Conservation (phyloP, 2,329 filamentous ascomycete genomes). For the Shiraia sp. region DNA sequence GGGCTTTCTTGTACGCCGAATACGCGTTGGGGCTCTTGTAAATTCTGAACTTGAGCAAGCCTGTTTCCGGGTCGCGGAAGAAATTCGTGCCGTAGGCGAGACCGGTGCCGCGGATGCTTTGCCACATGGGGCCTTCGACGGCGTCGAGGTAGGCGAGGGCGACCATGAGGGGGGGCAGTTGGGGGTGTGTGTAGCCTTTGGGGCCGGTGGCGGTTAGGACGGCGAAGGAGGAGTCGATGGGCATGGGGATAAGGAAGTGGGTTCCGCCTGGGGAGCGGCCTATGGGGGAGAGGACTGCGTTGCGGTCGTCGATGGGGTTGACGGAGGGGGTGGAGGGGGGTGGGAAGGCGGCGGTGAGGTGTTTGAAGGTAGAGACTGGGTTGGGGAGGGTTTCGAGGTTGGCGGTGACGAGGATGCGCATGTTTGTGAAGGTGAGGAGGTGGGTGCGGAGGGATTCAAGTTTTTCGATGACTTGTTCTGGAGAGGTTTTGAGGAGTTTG, state of each 20-base stretch:
- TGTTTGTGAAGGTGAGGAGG: constrained; percentile 82
- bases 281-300: constrained; percentile 72
- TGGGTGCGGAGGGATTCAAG: constrained; percentile 76
- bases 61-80: constrained; percentile 74
- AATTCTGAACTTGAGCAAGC: constrained; percentile 80
- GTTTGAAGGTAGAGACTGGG: constrained; percentile 79
- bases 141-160: constrained; percentile 89
- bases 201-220: constrained; percentile 76
- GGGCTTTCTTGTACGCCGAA: constrained; percentile 80
- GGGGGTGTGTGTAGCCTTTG: constrained; percentile 73
- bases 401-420: constrained; percentile 82
- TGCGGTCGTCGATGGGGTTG: constrained; percentile 70
- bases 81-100: constrained; percentile 90
- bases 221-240: constrained; percentile 89
- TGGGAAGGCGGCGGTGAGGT: constrained; percentile 55
- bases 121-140: constrained; percentile 93
- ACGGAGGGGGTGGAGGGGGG: constrained; percentile 59
- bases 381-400: constrained; percentile 74
- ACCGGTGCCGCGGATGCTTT: constrained; percentile 87
- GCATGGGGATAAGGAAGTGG: constrained; percentile 84
- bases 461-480: constrained; percentile 73
- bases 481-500: constrained; percentile 76
- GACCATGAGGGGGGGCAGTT: constrained; percentile 82
- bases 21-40: constrained; percentile 89
- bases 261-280: constrained; percentile 75